phyloP scores from a whole-genome alignment of 1,284 basidiomycete species.

The Apiotrichum veenhuisii region DNA sequence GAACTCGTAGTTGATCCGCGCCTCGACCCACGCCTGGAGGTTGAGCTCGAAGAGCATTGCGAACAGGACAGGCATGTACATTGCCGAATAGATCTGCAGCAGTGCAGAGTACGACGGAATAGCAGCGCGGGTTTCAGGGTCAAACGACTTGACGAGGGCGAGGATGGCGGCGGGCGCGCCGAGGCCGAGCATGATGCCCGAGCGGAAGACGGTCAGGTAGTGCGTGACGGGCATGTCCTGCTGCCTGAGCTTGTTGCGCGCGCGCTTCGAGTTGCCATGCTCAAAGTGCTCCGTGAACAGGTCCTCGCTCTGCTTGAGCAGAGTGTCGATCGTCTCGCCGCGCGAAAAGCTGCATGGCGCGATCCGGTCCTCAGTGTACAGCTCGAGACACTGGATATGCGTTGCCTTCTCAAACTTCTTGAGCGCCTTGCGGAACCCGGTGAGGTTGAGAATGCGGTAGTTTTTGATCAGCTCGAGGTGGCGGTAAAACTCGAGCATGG shows the following conservation, averaged over 20 bases:
- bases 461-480: constrained; percentile 73
- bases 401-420: constrained; percentile 92
- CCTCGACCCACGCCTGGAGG: constrained; percentile 67
- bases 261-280: constrained; percentile 76
- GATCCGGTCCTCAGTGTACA: constrained; percentile 74
- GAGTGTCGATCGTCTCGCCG: constrained; percentile 59
- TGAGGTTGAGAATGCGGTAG: constrained; percentile 79
- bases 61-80: constrained; percentile 74
- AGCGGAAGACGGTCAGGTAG: constrained; percentile 70
- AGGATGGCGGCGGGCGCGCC: constrained; percentile 69
- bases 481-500: constrained; percentile 81
- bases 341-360: constrained; percentile 50
- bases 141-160: constrained; percentile 63
- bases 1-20: constrained; percentile 81
- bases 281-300: constrained; percentile 73
- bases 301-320: constrained; percentile 71
- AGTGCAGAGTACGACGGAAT: constrained; percentile 72
- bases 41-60: constrained; percentile 75
- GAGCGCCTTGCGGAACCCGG: constrained; percentile 83
- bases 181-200: constrained; percentile 72
- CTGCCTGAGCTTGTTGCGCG: constrained; percentile 64
- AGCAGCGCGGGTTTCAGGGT: constrained; percentile 56
- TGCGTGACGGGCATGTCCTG: constrained; percentile 61
- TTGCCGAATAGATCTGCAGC: constrained; percentile 73
- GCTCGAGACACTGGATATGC: constrained; percentile 57